Evolutionary conservation across 2,329 filamentous ascomycete genomes (phyloP), one percentile per base, ranked within the genome.

Genomic region (Arthrobotrys musiformis): DNA sequence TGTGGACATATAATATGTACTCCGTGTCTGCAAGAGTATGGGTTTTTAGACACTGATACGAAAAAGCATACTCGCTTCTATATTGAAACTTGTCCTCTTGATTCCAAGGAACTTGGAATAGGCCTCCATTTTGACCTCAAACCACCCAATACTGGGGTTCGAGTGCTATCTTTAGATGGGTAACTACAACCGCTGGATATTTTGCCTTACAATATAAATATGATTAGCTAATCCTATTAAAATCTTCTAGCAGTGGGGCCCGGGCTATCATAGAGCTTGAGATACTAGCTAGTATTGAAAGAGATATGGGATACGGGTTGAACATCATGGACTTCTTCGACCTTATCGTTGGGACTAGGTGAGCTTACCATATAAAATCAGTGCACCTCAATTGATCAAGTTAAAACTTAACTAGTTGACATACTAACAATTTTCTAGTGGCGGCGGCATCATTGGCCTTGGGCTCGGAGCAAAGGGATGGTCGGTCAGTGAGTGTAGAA

Each of bases 1-100:
- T 61, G 56, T 44, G 56, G 56, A 9, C 56, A 61, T 37, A 24
- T 61, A 9, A 5, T 61, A 4, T 61, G 56, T n/a, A 61, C 56
- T 4, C 17, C 56, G 8, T 61, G 56, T 28, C 40, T 61, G n/a
- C 4, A 37, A n/a, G 26, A 8, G 8, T 54, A 28, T n/a, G 22
- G 22, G 2, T 28, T 30, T 30, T 24, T 8, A 4, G 15, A n/a
- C 3, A 11, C 15, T 3, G 7, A 11, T n/a, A n/a, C 37, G 3
- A n/a, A 6, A 4, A 13, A 13, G 8, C 8, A 40, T 40, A 40
- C 7, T 40, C 8, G 37, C 6, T 40, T 40, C 15, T n/a, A 40
- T 15, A 40, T 40, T 13, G 37, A 40, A 40, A 7, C 8, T 3
- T 40, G 37, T 15, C 37, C 37, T 3, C 3, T 40, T 13, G 37